Conservation (phyloP, 176 grass and related monocot species). For the Avena insularis region DNA sequence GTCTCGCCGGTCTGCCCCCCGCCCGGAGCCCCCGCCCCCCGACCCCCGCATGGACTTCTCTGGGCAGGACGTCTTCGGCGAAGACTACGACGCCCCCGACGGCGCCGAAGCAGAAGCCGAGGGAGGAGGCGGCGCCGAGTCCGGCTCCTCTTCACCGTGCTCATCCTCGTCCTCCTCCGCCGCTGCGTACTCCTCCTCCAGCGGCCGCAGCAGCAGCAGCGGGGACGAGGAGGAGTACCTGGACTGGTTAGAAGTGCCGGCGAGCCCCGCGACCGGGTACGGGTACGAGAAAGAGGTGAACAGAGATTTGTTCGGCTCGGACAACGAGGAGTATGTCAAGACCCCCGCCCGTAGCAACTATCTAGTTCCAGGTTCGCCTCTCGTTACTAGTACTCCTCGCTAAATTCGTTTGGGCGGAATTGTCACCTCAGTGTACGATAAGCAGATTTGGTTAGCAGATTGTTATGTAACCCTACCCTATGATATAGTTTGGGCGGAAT, state of each 20-base stretch:
- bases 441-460: neutral
- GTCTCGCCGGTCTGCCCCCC: neutral
- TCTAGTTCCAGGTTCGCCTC: no score
- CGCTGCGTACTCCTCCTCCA: no score
- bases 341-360: no score
- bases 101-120: neutral
- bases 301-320: no score
- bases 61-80: constrained; percentile 70
- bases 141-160: no score
- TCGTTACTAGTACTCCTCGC: neutral
- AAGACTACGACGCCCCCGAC: neutral
- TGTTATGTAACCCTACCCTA: neutral
- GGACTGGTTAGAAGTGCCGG: constrained; percentile 41
- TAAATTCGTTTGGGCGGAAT: neutral
- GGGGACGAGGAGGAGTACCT: constrained; percentile 53
- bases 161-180: no score
- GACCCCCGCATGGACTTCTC: constrained; percentile 67
- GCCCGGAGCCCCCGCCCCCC: neutral
- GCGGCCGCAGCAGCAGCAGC: constrained; percentile 54
- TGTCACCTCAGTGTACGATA: neutral
- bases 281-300: constrained; percentile 24
- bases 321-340: no score
- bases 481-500: no score
- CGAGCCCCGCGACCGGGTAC: constrained; percentile 19
- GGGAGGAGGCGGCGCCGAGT: no score